These are phyloP conservation scores for Rossbeevera mucosa DNA, from an alignment of 768 basidiomycete species.

Conservation along the genomic window DNA sequence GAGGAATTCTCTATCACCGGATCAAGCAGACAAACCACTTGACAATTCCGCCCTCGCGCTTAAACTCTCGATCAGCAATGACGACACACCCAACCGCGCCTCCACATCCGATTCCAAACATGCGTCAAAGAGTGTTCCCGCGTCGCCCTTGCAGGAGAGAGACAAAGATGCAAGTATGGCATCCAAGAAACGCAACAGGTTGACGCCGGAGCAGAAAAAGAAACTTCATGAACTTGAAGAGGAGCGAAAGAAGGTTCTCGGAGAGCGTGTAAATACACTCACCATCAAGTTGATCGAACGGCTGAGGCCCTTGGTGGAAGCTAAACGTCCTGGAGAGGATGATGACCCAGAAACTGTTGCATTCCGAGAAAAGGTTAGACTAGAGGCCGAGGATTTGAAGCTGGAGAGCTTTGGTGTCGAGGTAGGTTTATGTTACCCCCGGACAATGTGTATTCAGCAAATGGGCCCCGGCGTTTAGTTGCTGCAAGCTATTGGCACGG, in stretches of 20 bases:
- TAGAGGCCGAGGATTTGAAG: slow-evolving; percentile 93
- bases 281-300: slow-evolving; percentile 79
- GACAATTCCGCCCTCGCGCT: slow-evolving; percentile 17
- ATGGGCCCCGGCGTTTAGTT: slow-evolving; percentile 40
- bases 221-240: slow-evolving; percentile 79
- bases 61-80: slow-evolving; percentile 15
- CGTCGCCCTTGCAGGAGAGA: slow-evolving; percentile 28
- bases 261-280: slow-evolving; percentile 69
- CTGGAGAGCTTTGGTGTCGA: slow-evolving; percentile 97
- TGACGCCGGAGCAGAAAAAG: slow-evolving; percentile 79
- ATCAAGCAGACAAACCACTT: slow-evolving; percentile 3
- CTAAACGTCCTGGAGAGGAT: slow-evolving; percentile 72
- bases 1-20: slow-evolving; percentile 5
- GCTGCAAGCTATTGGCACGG: slow-evolving; percentile 83
- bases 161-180: slow-evolving; percentile 35
- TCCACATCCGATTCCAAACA: slow-evolving; percentile 14
- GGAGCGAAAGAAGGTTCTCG: slow-evolving; percentile 75
- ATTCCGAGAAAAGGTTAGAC: slow-evolving; percentile 71
- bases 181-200: slow-evolving; percentile 41
- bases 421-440: slow-evolving; percentile 40
- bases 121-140: slow-evolving; percentile 22
- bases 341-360: slow-evolving; percentile 78
- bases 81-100: slow-evolving; percentile 17
- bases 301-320: slow-evolving; percentile 86
- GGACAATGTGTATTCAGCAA: slow-evolving; percentile 1